Conservation (phyloP, 106 monocot genomes). For the Acanthochlamys bracteata region DNA sequence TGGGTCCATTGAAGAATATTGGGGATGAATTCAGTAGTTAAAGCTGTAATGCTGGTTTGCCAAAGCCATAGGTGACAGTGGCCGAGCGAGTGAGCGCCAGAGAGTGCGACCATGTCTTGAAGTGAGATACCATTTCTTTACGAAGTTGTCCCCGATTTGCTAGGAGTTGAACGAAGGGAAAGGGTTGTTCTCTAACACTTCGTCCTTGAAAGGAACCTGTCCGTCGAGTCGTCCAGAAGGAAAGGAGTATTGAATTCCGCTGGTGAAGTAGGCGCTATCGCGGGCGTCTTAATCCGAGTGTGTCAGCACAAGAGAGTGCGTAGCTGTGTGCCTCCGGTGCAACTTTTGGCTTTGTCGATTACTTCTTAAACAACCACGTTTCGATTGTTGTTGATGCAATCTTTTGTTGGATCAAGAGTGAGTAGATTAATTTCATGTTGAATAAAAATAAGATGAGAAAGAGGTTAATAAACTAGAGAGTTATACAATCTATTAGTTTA, state of each 20-base stretch:
- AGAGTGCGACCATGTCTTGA: constrained; percentile 8
- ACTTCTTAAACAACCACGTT: background rate
- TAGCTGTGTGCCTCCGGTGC: background rate
- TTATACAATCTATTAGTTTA: too few species aligned
- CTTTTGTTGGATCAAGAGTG: too few species aligned
- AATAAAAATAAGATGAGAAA: too few species aligned
- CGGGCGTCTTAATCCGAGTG: constrained; percentile 38
- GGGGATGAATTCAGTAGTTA: background rate
- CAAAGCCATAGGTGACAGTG: background rate
- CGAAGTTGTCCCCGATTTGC: constrained; percentile 2
- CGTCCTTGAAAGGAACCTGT: background rate
- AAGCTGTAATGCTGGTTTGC: background rate
- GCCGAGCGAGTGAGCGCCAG: constrained; percentile 11
- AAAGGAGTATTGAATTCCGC: background rate
- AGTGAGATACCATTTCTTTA: background rate
- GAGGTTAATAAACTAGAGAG: too few species aligned
- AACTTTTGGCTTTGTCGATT: background rate
- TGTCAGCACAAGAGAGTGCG: constrained; percentile 51
- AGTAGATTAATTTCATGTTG: too few species aligned
- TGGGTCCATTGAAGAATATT: constrained; percentile 14
- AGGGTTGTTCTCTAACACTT: constrained; percentile 2
- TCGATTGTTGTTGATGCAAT: too few species aligned
- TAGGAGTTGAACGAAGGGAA: background rate
- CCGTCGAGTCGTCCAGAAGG: constrained; percentile 4
- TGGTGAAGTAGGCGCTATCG: background rate